Evolutionary conservation across 2,329 filamentous ascomycete genomes (phyloP), one percentile per base, ranked within the genome.

Genomic region (Stemphylium beticola): DNA sequence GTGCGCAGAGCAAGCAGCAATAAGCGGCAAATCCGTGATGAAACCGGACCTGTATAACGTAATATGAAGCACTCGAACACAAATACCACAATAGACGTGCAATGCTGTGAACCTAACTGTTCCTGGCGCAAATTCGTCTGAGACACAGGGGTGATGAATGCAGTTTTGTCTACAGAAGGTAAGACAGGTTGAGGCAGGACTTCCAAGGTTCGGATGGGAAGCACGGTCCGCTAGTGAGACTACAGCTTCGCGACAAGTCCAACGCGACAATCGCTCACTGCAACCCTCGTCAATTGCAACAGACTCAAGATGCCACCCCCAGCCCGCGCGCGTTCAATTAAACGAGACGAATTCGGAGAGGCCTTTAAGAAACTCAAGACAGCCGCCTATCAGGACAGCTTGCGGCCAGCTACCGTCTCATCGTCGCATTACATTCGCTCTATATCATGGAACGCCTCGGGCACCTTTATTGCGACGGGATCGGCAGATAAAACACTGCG

Each of bases 371-470:
- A 81, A 29, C 81, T 90, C 39, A 89, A 90, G 72, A 89, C 87
- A 18, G 87, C 90, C 65, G 81, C 84, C 15, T 95, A 95, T 76
- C 68, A 69, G 57, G 79, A 81, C 60, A 68, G 68, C 34, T 60
- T 62, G 15, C 69, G 74, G n/a, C 67, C 73, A 0, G 66, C 67
- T 6, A 68, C 68, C 8, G 66, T 73, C 11, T 69, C 73, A 7
- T 64, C 67, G 11, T 64, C 65, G 33, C 74, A 75, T 47, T 73
- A 64, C 55, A 70, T 96, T 52, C 87, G 90, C 36, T 88, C 89
- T 1, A 87, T 98, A 62, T 88, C 90, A 34, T 98, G 93, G 93
- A 96, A 93, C 62, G 91, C 93, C 0, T 81, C 91, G 0, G 92
- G 93, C 31, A 89, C 86, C 8, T 81, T 95, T 55, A 87, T 98